Evolutionary conservation across 2,329 filamentous ascomycete genomes (phyloP), one percentile per base, ranked within the genome.

Genomic region (Ophiognomonia clavigignenti-juglandacearum): DNA sequence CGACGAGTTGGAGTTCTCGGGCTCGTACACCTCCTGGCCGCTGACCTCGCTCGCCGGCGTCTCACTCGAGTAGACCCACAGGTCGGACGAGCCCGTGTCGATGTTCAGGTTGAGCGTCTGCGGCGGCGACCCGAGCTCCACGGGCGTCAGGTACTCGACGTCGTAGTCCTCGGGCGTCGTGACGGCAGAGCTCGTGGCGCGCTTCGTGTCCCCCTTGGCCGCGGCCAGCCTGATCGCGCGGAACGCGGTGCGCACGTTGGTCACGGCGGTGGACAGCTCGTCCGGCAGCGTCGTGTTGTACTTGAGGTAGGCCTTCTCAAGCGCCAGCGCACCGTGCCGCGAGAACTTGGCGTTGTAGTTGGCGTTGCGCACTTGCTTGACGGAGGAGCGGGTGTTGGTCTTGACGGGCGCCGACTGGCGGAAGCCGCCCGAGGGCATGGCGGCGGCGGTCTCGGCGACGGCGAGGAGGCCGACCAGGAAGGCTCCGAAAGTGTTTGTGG

Each of bases 51-150:
- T 26, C 14, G 43, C 6, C 19, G 51, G 51, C 14, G 60, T 61
- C 29, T 57, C 56, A 45, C 54, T 53, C 52, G 57, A 60, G 53
- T 64, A 67, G 36, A 66, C 62, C 65, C 64, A 67, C 18, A 66
- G 58, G 49, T 73, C 70, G n/a, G 68, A 67, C 3, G 68, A 72
- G 4, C 69, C 70, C 2, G 70, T 73, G 47, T 73, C 70, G 42
- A 73, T 69, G 53, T 72, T 64, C 32, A 73, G 56, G 41, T 66
- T 64, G 39, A 73, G 57, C 1, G 63, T 68, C 54, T 73, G 66
- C 8, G 67, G 59, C 11, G 70, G 70, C 13, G 66, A 61, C 10
- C 64, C 64, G 32, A 66, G 64, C 43, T 60, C 51, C 6, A 65
- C 63, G 9, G 61, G 61, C 19, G 54, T 59, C n/a, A 65, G 43